These are phyloP conservation scores for Psilocybe azurescens DNA, from an alignment of 768 basidiomycete genomes.

Conservation along the genomic window DNA sequence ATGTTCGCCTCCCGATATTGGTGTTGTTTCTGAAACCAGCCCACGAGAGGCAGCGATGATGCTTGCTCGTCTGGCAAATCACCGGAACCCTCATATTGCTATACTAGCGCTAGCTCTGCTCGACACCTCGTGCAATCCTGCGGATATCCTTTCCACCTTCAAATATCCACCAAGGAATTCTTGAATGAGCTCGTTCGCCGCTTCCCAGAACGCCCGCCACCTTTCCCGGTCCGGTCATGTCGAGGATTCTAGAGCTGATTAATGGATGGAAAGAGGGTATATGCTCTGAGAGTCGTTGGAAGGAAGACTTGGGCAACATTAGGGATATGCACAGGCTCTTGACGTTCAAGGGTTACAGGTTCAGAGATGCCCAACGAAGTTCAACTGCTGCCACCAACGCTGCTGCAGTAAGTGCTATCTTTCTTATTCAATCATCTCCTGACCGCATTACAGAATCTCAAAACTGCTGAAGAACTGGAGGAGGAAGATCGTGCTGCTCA, in stretches of 20 bases:
- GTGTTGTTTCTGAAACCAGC: slow-evolving; percentile 41
- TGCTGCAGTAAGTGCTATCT: slow-evolving; percentile 45
- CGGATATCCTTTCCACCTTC: slow-evolving; percentile 97
- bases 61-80: slow-evolving; percentile 84
- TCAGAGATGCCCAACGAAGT: slow-evolving; percentile 57
- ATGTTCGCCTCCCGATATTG: slow-evolving; percentile 1
- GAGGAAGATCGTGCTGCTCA: slow-evolving; percentile 95
- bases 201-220: slow-evolving; percentile 97
- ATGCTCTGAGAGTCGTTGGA: slow-evolving; percentile 87
- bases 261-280: slow-evolving; percentile 95
- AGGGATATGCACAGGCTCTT: slow-evolving; percentile 96
- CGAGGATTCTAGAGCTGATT: slow-evolving; percentile 90
- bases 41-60: slow-evolving; percentile 92
- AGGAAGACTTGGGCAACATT: slow-evolving; percentile 96
- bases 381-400: slow-evolving; percentile 35
- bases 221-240: slow-evolving; percentile 95
- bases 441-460: slow-evolving; percentile 68
- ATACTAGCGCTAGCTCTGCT: slow-evolving; percentile 86
- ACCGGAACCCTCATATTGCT: slow-evolving; percentile 89
- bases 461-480: slow-evolving; percentile 95
- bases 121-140: slow-evolving; percentile 94
- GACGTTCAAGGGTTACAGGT: slow-evolving; percentile 91
- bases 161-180: slow-evolving; percentile 97
- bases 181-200: slow-evolving; percentile 97
- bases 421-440: slow-evolving; percentile 1